phyloP scores from a whole-genome alignment of 495 filamentous ascomycete genomes.

The Aspergillus saccharolyticus region DNA sequence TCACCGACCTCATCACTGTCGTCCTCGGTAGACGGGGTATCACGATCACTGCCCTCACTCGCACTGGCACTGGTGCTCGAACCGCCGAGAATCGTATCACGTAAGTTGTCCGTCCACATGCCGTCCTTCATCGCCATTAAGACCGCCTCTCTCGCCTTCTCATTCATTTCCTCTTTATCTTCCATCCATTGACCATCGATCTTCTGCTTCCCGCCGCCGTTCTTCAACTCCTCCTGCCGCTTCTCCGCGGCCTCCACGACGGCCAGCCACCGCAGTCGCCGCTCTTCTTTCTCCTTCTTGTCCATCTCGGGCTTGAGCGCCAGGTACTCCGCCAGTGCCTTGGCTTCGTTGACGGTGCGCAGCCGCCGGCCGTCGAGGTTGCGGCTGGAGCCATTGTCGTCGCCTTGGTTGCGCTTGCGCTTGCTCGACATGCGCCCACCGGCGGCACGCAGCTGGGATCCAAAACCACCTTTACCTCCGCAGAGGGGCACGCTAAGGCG shows the following conservation, averaged over 20 bases:
- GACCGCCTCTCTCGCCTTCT: slow-evolving; percentile 81
- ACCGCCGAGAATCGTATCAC: slow-evolving; percentile 37
- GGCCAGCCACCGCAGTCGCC: slow-evolving; percentile 73
- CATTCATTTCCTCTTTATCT: slow-evolving; percentile 77
- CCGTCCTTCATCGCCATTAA: slow-evolving; percentile 66
- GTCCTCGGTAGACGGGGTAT: slow-evolving; percentile 37
- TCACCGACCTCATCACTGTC: slow-evolving; percentile 48
- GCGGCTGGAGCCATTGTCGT: slow-evolving; percentile 80
- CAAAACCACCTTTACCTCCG: slow-evolving; percentile 96
- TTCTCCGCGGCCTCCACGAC: slow-evolving; percentile 78
- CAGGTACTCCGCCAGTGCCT: slow-evolving; percentile 88
- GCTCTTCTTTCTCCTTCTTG: slow-evolving; percentile 78
- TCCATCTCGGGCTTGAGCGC: slow-evolving; percentile 98
- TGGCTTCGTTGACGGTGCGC: slow-evolving; percentile 89
- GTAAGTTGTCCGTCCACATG: slow-evolving; percentile 46
- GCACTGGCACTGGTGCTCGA: slow-evolving; percentile 42
- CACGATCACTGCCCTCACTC: slow-evolving; percentile 43
- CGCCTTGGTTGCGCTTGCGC: slow-evolving; percentile 79
- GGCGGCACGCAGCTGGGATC: slow-evolving; percentile 91
- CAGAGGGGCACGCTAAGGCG: slow-evolving; percentile 69
- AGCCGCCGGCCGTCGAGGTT: slow-evolving; percentile 90
- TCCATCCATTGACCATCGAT: slow-evolving; percentile 92
- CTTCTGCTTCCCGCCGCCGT: slow-evolving; percentile 59
- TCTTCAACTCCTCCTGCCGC: slow-evolving; percentile 71
- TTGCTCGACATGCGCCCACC: slow-evolving; percentile 96